Conservation (phyloP, 495 filamentous ascomycete species). For the Penicillium turbatum region DNA sequence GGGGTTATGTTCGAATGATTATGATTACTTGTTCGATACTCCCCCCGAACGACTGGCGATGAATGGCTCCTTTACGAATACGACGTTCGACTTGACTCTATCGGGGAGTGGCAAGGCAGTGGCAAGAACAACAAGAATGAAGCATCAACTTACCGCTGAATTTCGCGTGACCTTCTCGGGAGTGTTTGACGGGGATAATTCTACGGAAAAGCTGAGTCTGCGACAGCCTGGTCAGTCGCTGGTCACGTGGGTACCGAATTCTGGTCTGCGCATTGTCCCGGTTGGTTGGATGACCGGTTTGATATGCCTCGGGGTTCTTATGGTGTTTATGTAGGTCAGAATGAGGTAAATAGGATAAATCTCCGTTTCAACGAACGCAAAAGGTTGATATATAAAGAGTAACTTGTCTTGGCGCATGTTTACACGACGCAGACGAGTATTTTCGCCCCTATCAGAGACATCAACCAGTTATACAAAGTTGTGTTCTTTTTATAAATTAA, state of each 20-base stretch:
- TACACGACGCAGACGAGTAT: too few species aligned
- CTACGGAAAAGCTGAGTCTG: background rate
- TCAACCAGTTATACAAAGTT: too few species aligned
- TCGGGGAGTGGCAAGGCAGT: background rate
- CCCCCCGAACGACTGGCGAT: background rate
- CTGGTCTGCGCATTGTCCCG: background rate
- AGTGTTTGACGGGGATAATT: background rate
- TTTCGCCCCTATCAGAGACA: too few species aligned
- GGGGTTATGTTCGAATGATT: background rate
- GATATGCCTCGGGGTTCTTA: background rate
- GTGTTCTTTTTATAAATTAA: too few species aligned
- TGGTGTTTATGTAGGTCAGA: background rate
- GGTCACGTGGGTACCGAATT: background rate
- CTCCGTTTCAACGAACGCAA: too few species aligned
- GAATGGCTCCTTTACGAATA: background rate
- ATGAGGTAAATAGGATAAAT: too few species aligned
- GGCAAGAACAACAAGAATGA: too few species aligned
- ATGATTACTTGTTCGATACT: background rate
- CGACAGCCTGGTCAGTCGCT: background rate
- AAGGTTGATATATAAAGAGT: too few species aligned
- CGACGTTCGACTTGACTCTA: background rate
- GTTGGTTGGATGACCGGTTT: background rate
- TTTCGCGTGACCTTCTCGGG: background rate
- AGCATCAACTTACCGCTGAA: background rate
- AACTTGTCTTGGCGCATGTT: too few species aligned